Evolutionary conservation across 441 rosid genomes (phyloP), one percentile per base, ranked within the genome.

Genomic region (Raphanus hybrid): DNA sequence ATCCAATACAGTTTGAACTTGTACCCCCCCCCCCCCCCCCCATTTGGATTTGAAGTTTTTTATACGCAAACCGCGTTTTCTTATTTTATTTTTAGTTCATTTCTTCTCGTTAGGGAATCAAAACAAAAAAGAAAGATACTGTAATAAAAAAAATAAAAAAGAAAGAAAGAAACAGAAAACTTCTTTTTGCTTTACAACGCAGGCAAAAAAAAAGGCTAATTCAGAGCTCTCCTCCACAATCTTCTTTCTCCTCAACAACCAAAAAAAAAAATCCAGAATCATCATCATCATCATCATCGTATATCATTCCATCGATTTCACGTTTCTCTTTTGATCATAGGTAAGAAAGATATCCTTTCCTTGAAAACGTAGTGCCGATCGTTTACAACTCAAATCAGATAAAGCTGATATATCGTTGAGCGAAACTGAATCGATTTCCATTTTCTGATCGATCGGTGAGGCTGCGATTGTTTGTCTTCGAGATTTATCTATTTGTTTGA

Each of bases 381-480:
- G 39, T 29, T 55, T 45, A 41, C 66, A 12, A 8, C 67, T 70
- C 61, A 5, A 14, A 14, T 43, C 74, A 61, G 43, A 61, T 6
- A 52, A 29, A 71, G 54, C 81, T 59, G 57, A 64, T 43, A 64
- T 43, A 35, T 37, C 4, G 32, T 29, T 29, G 32, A 29, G 32
- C 32, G 32, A 29, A 29, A 29, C 3, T 29, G 23, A 20, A 29
- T 29, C 66, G 7, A 50, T 50, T 35, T 9, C 48, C 37, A n/a
- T 66, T 52, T 23, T 52, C 58, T 52, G n/a, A 29, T 77, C 67
- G 4, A 77, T 71, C 77, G 73, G 77, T 78, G 10, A 67, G 70
- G 0, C 16, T 57, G 9, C 63, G 39, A 1, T 34, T 41, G 4
- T 2, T 29, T 26, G 1, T 63, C 10, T 2, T 52, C n/a, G 37